Base-by-base conservation (phyloP, 495 filamentous ascomycete genomes). In the Neurospora pannonica region DNA sequence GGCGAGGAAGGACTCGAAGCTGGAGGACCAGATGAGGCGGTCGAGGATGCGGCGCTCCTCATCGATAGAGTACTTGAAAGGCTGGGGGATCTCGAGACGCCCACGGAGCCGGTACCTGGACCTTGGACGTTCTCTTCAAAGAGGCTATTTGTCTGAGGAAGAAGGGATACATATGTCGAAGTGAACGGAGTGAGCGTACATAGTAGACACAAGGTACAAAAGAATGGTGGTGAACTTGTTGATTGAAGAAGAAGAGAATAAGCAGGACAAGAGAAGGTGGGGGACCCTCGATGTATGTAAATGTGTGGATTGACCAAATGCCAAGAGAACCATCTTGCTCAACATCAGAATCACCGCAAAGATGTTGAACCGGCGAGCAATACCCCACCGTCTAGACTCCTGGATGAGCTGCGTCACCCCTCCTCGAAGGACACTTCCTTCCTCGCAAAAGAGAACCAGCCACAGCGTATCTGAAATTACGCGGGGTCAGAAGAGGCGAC, bases 31-130 rank as follows among this genome's bases (percentile, higher is more conserved):
- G 83, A 98, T 98, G 67, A 98, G 85, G 82, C 96, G 95, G 82
- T 98, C 96, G 75, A 99, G 88, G 76, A 99, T 97, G 75, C 96
- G 88, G 75, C 97, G 93, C 89, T 98, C 97, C 85, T 99, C 96
- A 81, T 98, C 95, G 62, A 95, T 89, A 6, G 92, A 94, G 87
- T 99, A 98, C 83, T 93, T 93, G 87, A 97, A 98, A 13, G 97
- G 94, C 76, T 92, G 88, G 73, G 95, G 95, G 71, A 98, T 90
- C 86, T 99, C 95, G 80, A 97, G 87, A 72, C 95, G 94, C 82
- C 97, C 91, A 75, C 96, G 89, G 73, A 99, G 89, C 96, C 96
- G 98, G 84, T 98, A 43, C 19, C 42, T 43, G 38, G 38, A 38
- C 38, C 11, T 38, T 38, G 39, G 39, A 42, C 2, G 39, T 42